Evolutionary conservation across 441 rosid species (phyloP), one percentile per base, ranked within the genome.

Genomic region (Dalechampia spathulata): DNA sequence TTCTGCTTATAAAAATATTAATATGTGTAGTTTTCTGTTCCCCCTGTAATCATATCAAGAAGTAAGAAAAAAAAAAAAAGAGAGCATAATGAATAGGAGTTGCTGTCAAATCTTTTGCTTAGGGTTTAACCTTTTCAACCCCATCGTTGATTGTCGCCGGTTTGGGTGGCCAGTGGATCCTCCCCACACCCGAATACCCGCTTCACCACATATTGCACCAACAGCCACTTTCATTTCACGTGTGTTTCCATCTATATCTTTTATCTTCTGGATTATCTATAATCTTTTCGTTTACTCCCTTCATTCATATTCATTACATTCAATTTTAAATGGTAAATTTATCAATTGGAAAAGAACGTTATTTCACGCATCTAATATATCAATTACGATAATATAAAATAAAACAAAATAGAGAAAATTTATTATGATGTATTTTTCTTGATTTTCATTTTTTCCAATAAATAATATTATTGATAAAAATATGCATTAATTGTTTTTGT

Each of bases 81-180:
- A 39, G 3, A n/a, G 20, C 21, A 41, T 38, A 67, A 58, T 57
- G 40, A 72, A 21, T 57, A 50, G 72, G 71, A 73, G 83, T 71
- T 74, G 22, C 65, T 71, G 78, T 75, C 81, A 65, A 77, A 78
- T 79, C 76, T 59, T 26, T 28, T 36, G 78, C 67, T 63, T 72
- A 79, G 74, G 70, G 74, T 69, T 42, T 68, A 72, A 76, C 81
- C 83, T 85, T n/a, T n/a, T 84, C 82, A 57, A 78, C 82, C 86
- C 86, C 95, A 84, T 84, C 79, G 77, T 73, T 79, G 79, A 80
- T 64, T 84, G 95, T 79, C 87, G 27, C 80, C 68, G 58, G 37
- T 61, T 60, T 53, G 67, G 73, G 38, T 49, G 52, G 62, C 77
- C 65, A 60, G 73, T 52, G 85, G 88, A 85, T 56, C 88, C 87